phyloP scores from a whole-genome alignment of 1,139 yeast genomes.

The Yamadazyma pseudoaaseri region DNA sequence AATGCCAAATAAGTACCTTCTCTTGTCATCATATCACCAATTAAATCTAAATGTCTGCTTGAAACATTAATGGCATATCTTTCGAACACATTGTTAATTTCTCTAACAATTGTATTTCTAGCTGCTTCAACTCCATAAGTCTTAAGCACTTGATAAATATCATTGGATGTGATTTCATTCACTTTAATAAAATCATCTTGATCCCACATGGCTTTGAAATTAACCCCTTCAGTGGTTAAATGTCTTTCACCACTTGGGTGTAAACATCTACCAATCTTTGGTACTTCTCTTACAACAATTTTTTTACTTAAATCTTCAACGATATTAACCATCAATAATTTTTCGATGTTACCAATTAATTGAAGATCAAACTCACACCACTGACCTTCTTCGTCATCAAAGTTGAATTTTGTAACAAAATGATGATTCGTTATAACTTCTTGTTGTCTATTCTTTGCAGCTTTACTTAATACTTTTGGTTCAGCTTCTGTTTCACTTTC shows the following conservation, averaged over 20 bases:
- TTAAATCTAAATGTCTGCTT: conserved; percentile 89
- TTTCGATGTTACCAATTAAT: conserved; percentile 77
- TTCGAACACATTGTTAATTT: conserved; percentile 92
- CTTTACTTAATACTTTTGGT: conserved; percentile 37
- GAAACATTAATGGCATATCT: conserved; percentile 95
- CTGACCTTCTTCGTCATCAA: conserved; percentile 83
- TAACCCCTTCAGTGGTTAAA: conserved; percentile 96
- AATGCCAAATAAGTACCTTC: conserved; percentile 97
- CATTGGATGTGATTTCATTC: conserved; percentile 86
- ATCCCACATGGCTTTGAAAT: conserved; percentile 97
- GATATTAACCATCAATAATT: conserved; percentile 94
- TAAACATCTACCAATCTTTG: conserved; percentile 88
- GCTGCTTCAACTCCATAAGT: conserved; percentile 99
- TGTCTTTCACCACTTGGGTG: conserved; percentile 68
- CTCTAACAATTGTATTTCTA: conserved; percentile 93
- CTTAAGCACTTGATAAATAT: conserved; percentile 82
- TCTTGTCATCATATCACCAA: conserved; percentile 99
- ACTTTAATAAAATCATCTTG: conserved; percentile 91
- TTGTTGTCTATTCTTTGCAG: conserved; percentile 81
- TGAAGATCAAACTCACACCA: conserved; percentile 93
- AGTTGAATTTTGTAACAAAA: conserved; percentile 75
- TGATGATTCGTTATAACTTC: conserved; percentile 74
- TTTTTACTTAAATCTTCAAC: conserved; percentile 88
- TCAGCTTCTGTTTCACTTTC: conserved; percentile 19
- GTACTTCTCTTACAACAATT: conserved; percentile 91